Conservation (phyloP, 1,284 basidiomycete species). For the Ganoderma resinaceum region DNA sequence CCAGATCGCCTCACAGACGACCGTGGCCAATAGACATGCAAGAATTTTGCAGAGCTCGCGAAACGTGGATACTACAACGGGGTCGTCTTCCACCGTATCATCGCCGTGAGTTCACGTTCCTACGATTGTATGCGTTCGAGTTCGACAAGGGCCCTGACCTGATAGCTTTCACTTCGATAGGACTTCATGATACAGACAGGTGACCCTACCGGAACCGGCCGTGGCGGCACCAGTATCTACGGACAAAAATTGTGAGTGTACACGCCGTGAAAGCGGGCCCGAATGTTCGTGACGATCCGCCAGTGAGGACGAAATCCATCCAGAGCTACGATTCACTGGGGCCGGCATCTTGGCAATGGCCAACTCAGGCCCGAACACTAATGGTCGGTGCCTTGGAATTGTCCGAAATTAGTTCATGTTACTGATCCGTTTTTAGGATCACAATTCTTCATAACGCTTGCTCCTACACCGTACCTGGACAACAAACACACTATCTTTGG, state of each 20-base stretch:
- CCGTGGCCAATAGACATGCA: constrained; percentile 74
- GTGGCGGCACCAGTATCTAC: constrained; percentile 93
- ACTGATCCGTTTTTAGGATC: constrained; percentile 64
- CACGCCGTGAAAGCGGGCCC: neutral
- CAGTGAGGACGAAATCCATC: constrained; percentile 87
- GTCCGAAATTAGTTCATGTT: constrained; percentile 8
- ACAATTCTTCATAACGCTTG: constrained; percentile 92
- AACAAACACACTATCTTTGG: constrained; percentile 97
- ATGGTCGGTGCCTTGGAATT: constrained; percentile 60
- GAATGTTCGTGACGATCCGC: constrained; percentile 3
- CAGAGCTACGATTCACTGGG: constrained; percentile 92
- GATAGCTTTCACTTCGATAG: constrained; percentile 45
- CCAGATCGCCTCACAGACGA: constrained; percentile 17
- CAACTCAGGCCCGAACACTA: constrained; percentile 93
- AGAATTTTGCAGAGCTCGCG: constrained; percentile 90
- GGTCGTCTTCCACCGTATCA: constrained; percentile 88
- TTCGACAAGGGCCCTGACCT: constrained; percentile 17
- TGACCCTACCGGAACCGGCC: constrained; percentile 94
- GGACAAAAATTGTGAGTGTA: constrained; percentile 84
- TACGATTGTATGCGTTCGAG: constrained; percentile 8
- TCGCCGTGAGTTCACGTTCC: constrained; percentile 62
- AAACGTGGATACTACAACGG: constrained; percentile 89
- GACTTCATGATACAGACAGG: constrained; percentile 97
- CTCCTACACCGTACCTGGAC: constrained; percentile 91
- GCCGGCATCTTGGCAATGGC: constrained; percentile 97